These are phyloP conservation scores for Aureobasidium mangrovei DNA, from an alignment of 2,329 filamentous ascomycete genomes.

Conservation along the genomic window DNA sequence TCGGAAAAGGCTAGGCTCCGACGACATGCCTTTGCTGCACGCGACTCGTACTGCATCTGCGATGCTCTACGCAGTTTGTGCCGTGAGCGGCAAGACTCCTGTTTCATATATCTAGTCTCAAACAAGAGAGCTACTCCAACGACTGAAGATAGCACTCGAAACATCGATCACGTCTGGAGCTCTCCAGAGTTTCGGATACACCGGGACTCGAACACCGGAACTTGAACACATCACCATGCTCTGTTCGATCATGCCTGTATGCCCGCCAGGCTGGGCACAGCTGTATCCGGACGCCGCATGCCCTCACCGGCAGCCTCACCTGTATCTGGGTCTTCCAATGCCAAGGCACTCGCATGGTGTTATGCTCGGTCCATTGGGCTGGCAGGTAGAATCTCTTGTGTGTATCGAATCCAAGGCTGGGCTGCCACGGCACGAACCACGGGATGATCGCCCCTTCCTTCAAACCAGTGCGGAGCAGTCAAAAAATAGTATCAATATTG, in stretches of 20 bases:
- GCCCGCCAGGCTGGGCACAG: not conserved
- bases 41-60: not conserved
- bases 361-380: not conserved
- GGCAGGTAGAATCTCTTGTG: not conserved
- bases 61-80: not conserved
- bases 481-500: conserved; percentile 2
- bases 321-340: not conserved
- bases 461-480: not conserved
- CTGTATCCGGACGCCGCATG: not conserved
- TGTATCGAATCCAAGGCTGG: not conserved
- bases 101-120: conserved; percentile 4
- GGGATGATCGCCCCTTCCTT: not conserved
- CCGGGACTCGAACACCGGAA: not conserved
- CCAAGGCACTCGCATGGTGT: not conserved
- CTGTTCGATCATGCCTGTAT: not conserved
- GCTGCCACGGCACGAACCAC: conserved; percentile 7
- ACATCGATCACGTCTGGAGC: not conserved
- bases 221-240: not conserved
- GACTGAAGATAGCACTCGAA: not conserved
- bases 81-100: not conserved
- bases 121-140: not conserved
- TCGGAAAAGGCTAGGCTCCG: not conserved
- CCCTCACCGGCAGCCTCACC: not conserved
- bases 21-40: not conserved
- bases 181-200: not conserved